Conservation (phyloP, 352 stramenopile genomes). For the Peronospora tabacina region DNA sequence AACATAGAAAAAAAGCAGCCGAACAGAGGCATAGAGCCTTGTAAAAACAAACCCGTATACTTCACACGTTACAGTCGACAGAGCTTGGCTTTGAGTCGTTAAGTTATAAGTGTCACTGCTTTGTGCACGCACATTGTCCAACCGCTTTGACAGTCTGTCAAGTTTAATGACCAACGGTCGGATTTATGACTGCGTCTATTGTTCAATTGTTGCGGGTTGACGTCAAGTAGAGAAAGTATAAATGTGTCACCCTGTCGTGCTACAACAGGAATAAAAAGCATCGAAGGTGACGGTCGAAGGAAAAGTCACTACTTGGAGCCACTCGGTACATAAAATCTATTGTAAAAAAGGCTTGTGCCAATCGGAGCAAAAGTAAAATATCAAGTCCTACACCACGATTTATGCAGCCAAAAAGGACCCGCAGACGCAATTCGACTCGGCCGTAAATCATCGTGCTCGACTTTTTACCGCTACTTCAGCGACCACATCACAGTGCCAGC, state of each 20-base stretch:
- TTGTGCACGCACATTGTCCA: too few relatives aligned
- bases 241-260: too few relatives aligned
- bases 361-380: slow-evolving; percentile 6
- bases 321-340: too few relatives aligned
- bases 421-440: background rate
- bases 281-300: too few relatives aligned
- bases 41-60: slow-evolving; percentile 18
- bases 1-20: slow-evolving; percentile 29
- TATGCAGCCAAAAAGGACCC: background rate
- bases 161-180: background rate
- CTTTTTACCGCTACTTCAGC: slow-evolving; percentile 8
- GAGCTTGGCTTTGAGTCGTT: too few relatives aligned
- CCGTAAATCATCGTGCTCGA: slow-evolving; percentile 5
- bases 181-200: background rate
- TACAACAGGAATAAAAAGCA: too few relatives aligned
- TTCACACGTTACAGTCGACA: slow-evolving; percentile 28
- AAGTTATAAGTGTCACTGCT: too few relatives aligned
- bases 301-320: too few relatives aligned
- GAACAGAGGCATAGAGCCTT: slow-evolving; percentile 21
- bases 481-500: slow-evolving; percentile 12
- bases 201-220: too few relatives aligned
- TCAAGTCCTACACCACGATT: background rate
- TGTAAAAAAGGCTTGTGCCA: slow-evolving; percentile 12
- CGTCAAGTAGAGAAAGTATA: too few relatives aligned
- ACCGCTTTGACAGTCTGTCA: background rate